Evolutionary conservation across 2,329 filamentous ascomycete species (phyloP), one percentile per base, ranked within the genome.

Genomic region (Diaporthe citriasiana): DNA sequence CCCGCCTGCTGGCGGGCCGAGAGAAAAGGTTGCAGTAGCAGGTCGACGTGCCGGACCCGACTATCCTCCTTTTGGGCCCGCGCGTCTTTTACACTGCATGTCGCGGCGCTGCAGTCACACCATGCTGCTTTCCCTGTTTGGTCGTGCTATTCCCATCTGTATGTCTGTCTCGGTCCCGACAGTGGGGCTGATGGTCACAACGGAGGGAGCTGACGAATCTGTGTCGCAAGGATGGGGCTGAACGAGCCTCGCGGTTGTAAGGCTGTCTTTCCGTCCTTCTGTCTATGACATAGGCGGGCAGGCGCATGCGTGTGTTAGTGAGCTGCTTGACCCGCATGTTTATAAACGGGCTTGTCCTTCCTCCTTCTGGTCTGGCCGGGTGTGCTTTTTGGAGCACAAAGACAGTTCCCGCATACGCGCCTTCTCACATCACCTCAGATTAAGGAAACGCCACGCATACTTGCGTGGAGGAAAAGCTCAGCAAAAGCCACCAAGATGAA

Each of bases 191-290:
- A 59, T 45, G 45, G 55, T 71, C 25, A 65, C 45, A 40, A 55
- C 25, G 22, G n/a, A n/a, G 38, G 50, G 50, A 47, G 50, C 59
- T 68, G 50, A 68, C 50, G 50, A 68, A 22, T 50, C 30, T 30
- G 12, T 7, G 38, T 12, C 17, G 19, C 45, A 40, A 50, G 25
- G 35, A 42, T 51, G 65, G 42, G 65, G 42, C 42, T 73, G 63
- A 25, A 53, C 22, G 63, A 73, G 72, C 38, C 56, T 47, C 30
- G 65, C 42, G n/a, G 60, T 30, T 55, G 63, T 55, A 56, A 70
- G 65, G 72, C 65, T 63, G 65, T 53, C 27, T 33, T 38, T 17
- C 63, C 33, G 19, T n/a, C 30, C 33, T 40, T 19, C 30, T 53
- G 33, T 15, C 55, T 50, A 70, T 71, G 72, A 66, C 66, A 71